phyloP scores from a whole-genome alignment of 129 eudicot genomes.

The Scalesia atractyloides region DNA sequence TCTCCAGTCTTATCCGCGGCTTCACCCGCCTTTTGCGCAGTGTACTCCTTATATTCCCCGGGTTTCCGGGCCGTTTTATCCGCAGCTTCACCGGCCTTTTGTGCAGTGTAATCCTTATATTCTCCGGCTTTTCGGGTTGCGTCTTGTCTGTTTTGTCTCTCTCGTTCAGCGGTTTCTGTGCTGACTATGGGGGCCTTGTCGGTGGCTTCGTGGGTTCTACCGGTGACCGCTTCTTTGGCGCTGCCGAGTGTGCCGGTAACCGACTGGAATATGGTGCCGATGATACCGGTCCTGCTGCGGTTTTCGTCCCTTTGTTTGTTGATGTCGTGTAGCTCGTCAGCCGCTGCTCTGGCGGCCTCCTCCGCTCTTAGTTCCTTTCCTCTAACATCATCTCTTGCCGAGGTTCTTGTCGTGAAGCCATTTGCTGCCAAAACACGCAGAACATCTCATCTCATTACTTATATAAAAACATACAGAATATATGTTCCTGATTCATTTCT shows the following conservation, averaged over 20 bases:
- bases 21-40: slow-evolving; percentile 4
- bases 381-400: slow-evolving; percentile 16
- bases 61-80: slow-evolving; percentile 14
- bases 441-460: too few species aligned
- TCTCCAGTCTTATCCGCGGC: slow-evolving; percentile 19
- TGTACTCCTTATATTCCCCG: slow-evolving; percentile 20
- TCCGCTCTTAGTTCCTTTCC: slow-evolving; percentile 36
- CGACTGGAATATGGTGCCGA: slow-evolving; percentile 47
- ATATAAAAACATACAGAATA: too few species aligned
- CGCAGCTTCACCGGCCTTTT: slow-evolving; percentile 10
- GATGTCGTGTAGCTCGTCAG: slow-evolving; percentile 35
- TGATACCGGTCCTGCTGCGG: slow-evolving; percentile 36
- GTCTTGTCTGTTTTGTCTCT: slow-evolving; percentile 13
- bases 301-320: slow-evolving; percentile 28
- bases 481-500: too few species aligned
- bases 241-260: slow-evolving; percentile 61
- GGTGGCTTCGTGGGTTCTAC: slow-evolving; percentile 47
- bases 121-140: slow-evolving; percentile 16
- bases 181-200: slow-evolving; percentile 21
- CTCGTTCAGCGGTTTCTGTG: slow-evolving; percentile 33
- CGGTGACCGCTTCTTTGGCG: slow-evolving; percentile 60
- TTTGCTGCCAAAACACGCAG: not conserved
- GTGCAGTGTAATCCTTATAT: slow-evolving; percentile 11
- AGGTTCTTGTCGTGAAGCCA: slow-evolving; percentile 32
- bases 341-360: slow-evolving; percentile 38